These are phyloP conservation scores for Fusarium falciforme DNA, from an alignment of 2,329 filamentous ascomycete species.

Conservation along the genomic window DNA sequence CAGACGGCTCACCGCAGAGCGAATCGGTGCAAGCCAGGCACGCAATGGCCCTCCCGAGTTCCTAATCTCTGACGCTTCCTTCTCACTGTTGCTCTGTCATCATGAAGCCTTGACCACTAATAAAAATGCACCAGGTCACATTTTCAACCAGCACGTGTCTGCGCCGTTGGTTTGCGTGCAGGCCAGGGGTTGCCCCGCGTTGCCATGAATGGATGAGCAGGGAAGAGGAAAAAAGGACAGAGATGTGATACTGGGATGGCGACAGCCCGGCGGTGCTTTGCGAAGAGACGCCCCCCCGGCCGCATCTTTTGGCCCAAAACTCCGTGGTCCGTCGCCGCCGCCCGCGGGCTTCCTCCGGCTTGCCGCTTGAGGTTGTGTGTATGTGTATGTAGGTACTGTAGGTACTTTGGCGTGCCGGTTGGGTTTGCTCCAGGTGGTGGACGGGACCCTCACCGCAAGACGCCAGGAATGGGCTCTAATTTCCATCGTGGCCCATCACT, in stretches of 20 bases:
- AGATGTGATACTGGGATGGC: slow-evolving; percentile 16
- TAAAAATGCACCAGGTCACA: slow-evolving; percentile 42
- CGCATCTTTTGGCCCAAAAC: slow-evolving; percentile 1
- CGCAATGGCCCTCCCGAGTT: neutral
- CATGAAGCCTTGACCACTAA: slow-evolving; percentile 10
- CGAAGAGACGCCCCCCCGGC: slow-evolving; percentile 1
- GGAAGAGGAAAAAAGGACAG: neutral
- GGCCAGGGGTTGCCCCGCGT: slow-evolving; percentile 20
- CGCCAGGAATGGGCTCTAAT: slow-evolving; percentile 29
- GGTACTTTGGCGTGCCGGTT: slow-evolving; percentile 17
- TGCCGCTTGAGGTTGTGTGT: slow-evolving; percentile 9
- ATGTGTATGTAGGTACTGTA: neutral
- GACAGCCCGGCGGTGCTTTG: slow-evolving; percentile 16
- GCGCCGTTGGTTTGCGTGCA: slow-evolving; percentile 41
- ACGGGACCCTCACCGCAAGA: slow-evolving; percentile 33
- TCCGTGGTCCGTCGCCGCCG: slow-evolving; percentile 8
- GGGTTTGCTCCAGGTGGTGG: neutral
- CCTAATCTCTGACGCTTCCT: slow-evolving; percentile 13
- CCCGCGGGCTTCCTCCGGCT: slow-evolving; percentile 17
- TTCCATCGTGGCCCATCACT: slow-evolving; percentile 26
- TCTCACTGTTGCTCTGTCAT: neutral
- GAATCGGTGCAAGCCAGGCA: slow-evolving; percentile 9
- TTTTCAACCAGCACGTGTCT: slow-evolving; percentile 41
- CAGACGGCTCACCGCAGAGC: neutral
- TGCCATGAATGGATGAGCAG: slow-evolving; percentile 7